Evolutionary conservation across 495 filamentous ascomycete species (phyloP), one percentile per base, ranked within the genome.

Genomic region (Daldinia bambusicola): DNA sequence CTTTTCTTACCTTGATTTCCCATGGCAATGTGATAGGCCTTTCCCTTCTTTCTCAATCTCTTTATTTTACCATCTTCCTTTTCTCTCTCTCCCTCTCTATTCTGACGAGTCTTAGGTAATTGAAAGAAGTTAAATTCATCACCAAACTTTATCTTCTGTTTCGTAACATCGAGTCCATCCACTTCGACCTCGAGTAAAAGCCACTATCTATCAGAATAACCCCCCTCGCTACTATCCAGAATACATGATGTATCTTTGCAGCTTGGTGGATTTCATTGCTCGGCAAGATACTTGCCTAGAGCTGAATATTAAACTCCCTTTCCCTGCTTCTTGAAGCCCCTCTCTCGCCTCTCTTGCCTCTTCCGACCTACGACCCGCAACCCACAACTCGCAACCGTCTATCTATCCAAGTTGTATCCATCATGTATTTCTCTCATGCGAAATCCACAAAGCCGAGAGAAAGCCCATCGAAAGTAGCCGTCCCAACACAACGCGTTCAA

Each of bases 271-370:
- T 67, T 67, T 68, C 50, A 48, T 32, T 71, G 61, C 61, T 70
- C 37, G 61, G 43, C 63, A 56, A 34, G 55, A 66, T 61, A 48
- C 30, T 7, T 53, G 30, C 50, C 50, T 53, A 59, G 43, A 72
- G 70, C 70, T 72, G 70, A 72, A 72, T 65, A 65, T 65, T 34
- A 30, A 65, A 68, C 37, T 48, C 61, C 55, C 55, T 58, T 56
- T 69, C 65, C 65, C 61, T 67, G 60, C 26, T 61, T 57, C 52
- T 59, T 37, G 16, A 41, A 34, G 20, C 63, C 63, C 60, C 61
- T 43, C 50, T 34, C 62, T 64, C 58, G 58, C 48, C 61, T 64
- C 57, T 62, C 55, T 63, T 50, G 55, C 60, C 61, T 59, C 63
- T 70, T 60, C 63, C 52, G 40, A 43, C 34, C 13, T 64, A 20